Conservation (phyloP, 139 green algal species). For the Volvox africanus region DNA sequence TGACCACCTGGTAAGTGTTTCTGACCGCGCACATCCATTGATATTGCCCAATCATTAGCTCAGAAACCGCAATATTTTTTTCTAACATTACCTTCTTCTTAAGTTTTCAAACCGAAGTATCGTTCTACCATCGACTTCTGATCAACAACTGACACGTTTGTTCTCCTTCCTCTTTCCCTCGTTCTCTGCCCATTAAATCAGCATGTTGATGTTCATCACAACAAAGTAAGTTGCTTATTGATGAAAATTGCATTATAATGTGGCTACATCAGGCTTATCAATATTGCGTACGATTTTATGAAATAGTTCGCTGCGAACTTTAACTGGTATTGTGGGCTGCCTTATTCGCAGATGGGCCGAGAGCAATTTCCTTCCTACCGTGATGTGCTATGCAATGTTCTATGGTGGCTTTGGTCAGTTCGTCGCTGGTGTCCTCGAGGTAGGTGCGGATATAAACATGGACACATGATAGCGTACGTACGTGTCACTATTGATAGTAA, state of each 20-base stretch:
- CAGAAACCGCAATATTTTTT: too few species aligned
- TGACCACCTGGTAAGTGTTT: conserved; percentile 51
- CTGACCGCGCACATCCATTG: neutral
- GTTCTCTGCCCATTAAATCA: neutral
- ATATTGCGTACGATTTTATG: too few species aligned
- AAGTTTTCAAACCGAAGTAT: too few species aligned
- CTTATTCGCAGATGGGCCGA: conserved; percentile 29
- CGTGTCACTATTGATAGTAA: too few species aligned
- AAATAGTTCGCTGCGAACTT: too few species aligned
- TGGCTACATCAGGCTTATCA: too few species aligned
- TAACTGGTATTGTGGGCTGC: neutral
- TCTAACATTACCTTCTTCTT: too few species aligned
- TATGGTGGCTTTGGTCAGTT: conserved; percentile 81
- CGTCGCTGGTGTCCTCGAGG: conserved; percentile 79
- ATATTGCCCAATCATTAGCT: too few species aligned
- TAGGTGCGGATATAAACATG: conserved; percentile 58
- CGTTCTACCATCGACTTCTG: too few species aligned
- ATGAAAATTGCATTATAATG: neutral
- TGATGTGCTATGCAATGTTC: conserved; percentile 69
- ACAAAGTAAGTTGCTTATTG: conserved; percentile 25
- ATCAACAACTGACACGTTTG: too few species aligned
- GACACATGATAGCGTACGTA: too few species aligned
- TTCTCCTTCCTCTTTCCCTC: too few species aligned
- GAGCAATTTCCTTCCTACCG: conserved; percentile 42
- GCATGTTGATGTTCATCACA: conserved; percentile 63